Evolutionary conservation across 495 filamentous ascomycete genomes (phyloP).

Genomic region (Xylaria acuta): DNA sequence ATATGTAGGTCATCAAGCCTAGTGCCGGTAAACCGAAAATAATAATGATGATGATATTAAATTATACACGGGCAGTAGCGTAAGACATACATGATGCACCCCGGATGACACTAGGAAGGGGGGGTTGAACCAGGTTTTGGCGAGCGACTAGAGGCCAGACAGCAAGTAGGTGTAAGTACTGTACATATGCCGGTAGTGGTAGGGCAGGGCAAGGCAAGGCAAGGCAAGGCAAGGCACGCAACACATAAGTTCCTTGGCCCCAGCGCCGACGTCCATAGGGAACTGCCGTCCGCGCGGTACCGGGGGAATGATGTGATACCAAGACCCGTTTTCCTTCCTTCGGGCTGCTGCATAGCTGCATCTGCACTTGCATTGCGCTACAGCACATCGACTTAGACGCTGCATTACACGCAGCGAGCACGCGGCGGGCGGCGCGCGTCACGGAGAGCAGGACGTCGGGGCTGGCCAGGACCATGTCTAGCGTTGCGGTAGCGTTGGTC

Average conservation of each 20-base stretch:
- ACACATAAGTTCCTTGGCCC: background rate
- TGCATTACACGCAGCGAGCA: conserved; percentile 18
- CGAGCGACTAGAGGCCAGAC: background rate
- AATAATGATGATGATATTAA: conserved; percentile 12
- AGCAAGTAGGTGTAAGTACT: conserved; percentile 5
- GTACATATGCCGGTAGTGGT: conserved; percentile 11
- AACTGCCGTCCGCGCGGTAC: conserved; percentile 11
- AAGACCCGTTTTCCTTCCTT: conserved; percentile 10
- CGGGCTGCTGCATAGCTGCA: conserved; percentile 14
- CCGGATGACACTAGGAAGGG: conserved; percentile 13
- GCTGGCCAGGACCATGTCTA: conserved; percentile 25
- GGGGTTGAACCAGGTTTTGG: conserved; percentile 6
- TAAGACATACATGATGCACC: conserved; percentile 30
- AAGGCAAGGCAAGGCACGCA: background rate
- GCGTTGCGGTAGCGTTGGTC: conserved; percentile 29
- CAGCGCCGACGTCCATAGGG: conserved; percentile 1
- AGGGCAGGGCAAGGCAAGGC: background rate
- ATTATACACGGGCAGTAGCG: conserved; percentile 6
- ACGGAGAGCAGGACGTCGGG: conserved; percentile 16
- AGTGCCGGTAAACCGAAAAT: background rate
- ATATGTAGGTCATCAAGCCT: conserved; percentile 17
- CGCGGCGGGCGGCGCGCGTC: conserved; percentile 18
- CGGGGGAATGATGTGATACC: conserved; percentile 9
- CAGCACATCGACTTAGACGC: conserved; percentile 18
- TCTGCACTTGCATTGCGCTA: conserved; percentile 19